Percentiles rank a stretch among this genome's conserved stretches.
Conservation (phyloP, 441 rosid genomes). For the Hura crepitans region DNA sequence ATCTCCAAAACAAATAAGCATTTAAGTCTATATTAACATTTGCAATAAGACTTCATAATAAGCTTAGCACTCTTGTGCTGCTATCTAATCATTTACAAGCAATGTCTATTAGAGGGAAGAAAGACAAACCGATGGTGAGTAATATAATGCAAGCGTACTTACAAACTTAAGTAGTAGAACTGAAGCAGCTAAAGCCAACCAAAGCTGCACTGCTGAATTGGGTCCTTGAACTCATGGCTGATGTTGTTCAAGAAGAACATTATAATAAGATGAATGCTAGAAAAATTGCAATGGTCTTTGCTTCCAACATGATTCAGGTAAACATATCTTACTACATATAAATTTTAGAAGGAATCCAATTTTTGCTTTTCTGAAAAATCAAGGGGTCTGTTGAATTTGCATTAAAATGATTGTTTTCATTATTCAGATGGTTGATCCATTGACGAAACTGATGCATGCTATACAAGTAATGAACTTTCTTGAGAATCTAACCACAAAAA, state of each 20-base stretch:
- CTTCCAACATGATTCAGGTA: conserved; percentile 94
- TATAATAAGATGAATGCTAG: conserved; percentile 83
- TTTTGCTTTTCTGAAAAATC: conserved; percentile 4
- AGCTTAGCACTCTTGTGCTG: neutral
- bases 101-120: neutral
- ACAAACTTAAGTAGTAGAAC: conserved; percentile 88
- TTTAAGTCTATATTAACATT: neutral
- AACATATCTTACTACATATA: conserved; percentile 6
- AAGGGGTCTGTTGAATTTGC: neutral
- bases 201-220: conserved; percentile 71
- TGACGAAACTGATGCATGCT: conserved; percentile 77
- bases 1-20: neutral
- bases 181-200: conserved; percentile 59
- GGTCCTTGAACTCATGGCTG: conserved; percentile 91
- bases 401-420: conserved; percentile 9
- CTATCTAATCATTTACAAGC: neutral
- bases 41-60: neutral
- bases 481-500: conserved; percentile 52
- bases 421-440: conserved; percentile 76
- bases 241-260: conserved; percentile 70
- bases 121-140: conserved; percentile 20
- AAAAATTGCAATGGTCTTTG: conserved; percentile 86
- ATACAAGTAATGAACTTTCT: conserved; percentile 90
- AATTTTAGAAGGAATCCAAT: neutral
- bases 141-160: conserved; percentile 37